These are phyloP conservation scores for Striga hermonthica DNA, from an alignment of 305 asterid species.

Conservation along the genomic window DNA sequence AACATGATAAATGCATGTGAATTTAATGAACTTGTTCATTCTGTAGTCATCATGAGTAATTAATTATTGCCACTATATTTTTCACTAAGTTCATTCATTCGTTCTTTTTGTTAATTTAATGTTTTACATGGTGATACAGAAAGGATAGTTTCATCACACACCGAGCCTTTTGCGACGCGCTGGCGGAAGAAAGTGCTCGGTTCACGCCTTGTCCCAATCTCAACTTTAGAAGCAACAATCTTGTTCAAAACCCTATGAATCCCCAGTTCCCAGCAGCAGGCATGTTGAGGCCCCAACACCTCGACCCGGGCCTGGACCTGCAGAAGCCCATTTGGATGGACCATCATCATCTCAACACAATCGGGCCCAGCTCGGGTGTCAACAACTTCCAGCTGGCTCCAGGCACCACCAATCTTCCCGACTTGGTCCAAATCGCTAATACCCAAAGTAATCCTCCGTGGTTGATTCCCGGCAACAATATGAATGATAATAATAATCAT, in stretches of 20 bases:
- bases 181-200: slow-evolving; percentile 75
- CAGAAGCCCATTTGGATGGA: slow-evolving; percentile 74
- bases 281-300: slow-evolving; percentile 34
- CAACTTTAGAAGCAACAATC: slow-evolving; percentile 42
- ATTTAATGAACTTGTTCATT: too few species aligned
- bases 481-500: neutral
- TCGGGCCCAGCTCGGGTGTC: neutral
- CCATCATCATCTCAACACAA: slow-evolving; percentile 40
- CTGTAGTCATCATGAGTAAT: too few species aligned
- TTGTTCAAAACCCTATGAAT: slow-evolving; percentile 34
- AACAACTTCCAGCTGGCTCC: neutral
- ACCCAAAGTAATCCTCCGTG: slow-evolving; percentile 45
- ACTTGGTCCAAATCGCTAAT: slow-evolving; percentile 53
- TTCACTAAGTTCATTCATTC: too few species aligned
- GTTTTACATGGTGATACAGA: slow-evolving; percentile 40
- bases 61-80: too few species aligned
- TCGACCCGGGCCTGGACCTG: slow-evolving; percentile 38
- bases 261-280: slow-evolving; percentile 43
- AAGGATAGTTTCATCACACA: slow-evolving; percentile 96
- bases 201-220: slow-evolving; percentile 53
- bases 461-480: slow-evolving; percentile 33
- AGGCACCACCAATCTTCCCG: slow-evolving; percentile 33
- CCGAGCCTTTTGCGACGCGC: slow-evolving; percentile 87
- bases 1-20: neutral
- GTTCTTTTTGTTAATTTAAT: neutral